These are phyloP conservation scores for Coleophoma crateriformis DNA, from an alignment of 2,329 filamentous ascomycete genomes.

Conservation along the genomic window DNA sequence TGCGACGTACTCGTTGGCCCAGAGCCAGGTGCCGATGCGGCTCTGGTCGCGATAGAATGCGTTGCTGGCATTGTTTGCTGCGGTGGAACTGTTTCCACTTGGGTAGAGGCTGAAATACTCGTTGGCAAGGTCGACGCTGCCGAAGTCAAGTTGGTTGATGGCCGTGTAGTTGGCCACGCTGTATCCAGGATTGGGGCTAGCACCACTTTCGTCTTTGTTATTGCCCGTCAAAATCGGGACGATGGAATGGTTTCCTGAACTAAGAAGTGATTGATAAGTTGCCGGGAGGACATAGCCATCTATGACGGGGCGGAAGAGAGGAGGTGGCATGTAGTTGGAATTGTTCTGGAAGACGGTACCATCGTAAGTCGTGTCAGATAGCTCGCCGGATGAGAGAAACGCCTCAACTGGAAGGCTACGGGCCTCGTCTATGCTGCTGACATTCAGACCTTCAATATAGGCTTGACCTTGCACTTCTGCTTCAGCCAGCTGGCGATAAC, in stretches of 20 bases:
- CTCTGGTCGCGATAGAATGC: slow-evolving; percentile 19
- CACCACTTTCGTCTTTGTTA: slow-evolving; percentile 22
- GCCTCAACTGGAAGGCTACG: slow-evolving; percentile 12
- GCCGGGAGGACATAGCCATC: slow-evolving; percentile 24
- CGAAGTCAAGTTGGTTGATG: not conserved
- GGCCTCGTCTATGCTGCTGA: slow-evolving; percentile 14
- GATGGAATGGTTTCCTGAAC: slow-evolving; percentile 13
- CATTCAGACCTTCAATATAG: slow-evolving; percentile 15
- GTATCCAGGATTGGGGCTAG: slow-evolving; percentile 1
- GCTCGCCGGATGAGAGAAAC: slow-evolving; percentile 10
- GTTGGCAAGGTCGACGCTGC: not conserved
- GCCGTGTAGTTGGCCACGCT: slow-evolving; percentile 2
- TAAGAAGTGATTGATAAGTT: slow-evolving; percentile 16
- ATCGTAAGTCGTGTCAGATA: slow-evolving; percentile 16
- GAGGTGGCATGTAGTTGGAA: slow-evolving; percentile 14
- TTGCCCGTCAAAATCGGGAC: slow-evolving; percentile 25
- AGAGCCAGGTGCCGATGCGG: slow-evolving; percentile 21
- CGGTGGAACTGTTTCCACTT: not conserved
- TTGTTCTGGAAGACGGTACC: slow-evolving; percentile 20
- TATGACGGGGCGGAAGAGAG: slow-evolving; percentile 22
- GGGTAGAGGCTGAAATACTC: slow-evolving; percentile 7
- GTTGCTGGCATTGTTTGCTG: slow-evolving; percentile 17
- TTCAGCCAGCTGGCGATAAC: slow-evolving; percentile 16
- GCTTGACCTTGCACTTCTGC: slow-evolving; percentile 13
- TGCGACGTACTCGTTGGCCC: slow-evolving; percentile 19